phyloP scores from a whole-genome alignment of 768 basidiomycete genomes.

The Hericium rajendrae region DNA sequence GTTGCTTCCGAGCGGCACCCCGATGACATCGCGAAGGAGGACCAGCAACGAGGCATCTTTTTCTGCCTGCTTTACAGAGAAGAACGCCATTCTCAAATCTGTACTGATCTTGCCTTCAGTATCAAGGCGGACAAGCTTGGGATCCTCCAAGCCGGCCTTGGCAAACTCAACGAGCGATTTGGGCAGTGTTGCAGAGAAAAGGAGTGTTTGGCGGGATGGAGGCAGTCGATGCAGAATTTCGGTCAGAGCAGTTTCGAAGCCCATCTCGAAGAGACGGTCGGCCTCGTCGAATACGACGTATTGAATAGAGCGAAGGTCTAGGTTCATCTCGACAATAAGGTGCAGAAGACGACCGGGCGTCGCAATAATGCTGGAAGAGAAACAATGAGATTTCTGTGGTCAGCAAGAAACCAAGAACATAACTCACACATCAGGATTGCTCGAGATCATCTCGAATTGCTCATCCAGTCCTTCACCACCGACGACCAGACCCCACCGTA shows the following conservation, averaged over 20 bases:
- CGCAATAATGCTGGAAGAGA: conserved; percentile 71
- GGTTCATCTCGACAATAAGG: conserved; percentile 91
- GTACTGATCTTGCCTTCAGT: conserved; percentile 92
- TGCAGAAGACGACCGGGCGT: conserved; percentile 98
- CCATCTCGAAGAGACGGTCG: conserved; percentile 97
- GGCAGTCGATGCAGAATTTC: conserved; percentile 91
- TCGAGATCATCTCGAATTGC: conserved; percentile 92
- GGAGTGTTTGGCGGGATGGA: conserved; percentile 75
- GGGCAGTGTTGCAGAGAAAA: conserved; percentile 95
- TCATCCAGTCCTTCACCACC: conserved; percentile 94
- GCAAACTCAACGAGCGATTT: conserved; percentile 96
- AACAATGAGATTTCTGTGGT: conserved; percentile 2
- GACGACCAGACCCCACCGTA: conserved; percentile 91
- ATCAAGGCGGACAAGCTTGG: conserved; percentile 93
- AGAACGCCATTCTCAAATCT: conserved; percentile 91
- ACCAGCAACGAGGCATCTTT: conserved; percentile 87
- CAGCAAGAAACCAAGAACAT: not conserved
- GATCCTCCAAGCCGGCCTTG: conserved; percentile 90
- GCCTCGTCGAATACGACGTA: conserved; percentile 97
- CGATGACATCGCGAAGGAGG: conserved; percentile 80
- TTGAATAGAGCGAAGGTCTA: conserved; percentile 80
- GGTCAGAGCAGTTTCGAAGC: conserved; percentile 84
- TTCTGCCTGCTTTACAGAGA: conserved; percentile 83
- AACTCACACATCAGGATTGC: conserved; percentile 88
- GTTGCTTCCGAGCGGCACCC: conserved; percentile 51